These are phyloP conservation scores for Boletus rubropictus DNA, from an alignment of 768 basidiomycete species.

Conservation along the genomic window DNA sequence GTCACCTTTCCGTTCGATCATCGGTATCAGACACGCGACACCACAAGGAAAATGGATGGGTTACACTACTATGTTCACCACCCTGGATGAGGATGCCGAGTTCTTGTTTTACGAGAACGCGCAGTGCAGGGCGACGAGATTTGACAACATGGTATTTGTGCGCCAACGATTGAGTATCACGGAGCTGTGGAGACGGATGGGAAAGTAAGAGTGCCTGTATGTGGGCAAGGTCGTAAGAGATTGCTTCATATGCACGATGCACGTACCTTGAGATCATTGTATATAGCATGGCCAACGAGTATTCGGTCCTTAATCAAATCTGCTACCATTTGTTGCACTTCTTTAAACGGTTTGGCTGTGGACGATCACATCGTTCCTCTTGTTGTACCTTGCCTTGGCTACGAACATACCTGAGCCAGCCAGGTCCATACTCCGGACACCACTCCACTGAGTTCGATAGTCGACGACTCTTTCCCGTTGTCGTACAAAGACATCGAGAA, in stretches of 20 bases:
- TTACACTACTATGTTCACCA: conserved; percentile 87
- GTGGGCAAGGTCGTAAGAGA: neutral
- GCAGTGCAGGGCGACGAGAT: conserved; percentile 66
- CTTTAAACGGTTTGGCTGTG: conserved; percentile 69
- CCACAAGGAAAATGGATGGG: conserved; percentile 18
- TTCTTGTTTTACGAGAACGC: conserved; percentile 75
- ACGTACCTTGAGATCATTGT: conserved; percentile 77
- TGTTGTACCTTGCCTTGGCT: too few relatives aligned
- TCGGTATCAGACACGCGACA: neutral
- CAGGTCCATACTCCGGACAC: conserved; percentile 74
- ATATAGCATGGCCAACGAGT: conserved; percentile 85
- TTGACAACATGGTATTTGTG: conserved; percentile 49
- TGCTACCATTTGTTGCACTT: conserved; percentile 74
- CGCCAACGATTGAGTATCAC: conserved; percentile 67
- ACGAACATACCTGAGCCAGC: conserved; percentile 42
- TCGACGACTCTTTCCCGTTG: conserved; percentile 88
- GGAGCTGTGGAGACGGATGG: conserved; percentile 55
- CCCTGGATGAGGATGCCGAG: conserved; percentile 74
- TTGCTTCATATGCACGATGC: neutral
- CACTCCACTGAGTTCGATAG: conserved; percentile 87
- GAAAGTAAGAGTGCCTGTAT: conserved; percentile 58
- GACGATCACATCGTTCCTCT: neutral
- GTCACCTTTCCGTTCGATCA: conserved; percentile 52
- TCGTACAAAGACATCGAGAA: conserved; percentile 80
- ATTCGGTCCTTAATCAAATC: conserved; percentile 65